A percentile compares a stretch with the other conserved stretches of the same genome.
phyloP scores from a whole-genome alignment of 495 filamentous ascomycete species.

The Neurospora sp. region DNA sequence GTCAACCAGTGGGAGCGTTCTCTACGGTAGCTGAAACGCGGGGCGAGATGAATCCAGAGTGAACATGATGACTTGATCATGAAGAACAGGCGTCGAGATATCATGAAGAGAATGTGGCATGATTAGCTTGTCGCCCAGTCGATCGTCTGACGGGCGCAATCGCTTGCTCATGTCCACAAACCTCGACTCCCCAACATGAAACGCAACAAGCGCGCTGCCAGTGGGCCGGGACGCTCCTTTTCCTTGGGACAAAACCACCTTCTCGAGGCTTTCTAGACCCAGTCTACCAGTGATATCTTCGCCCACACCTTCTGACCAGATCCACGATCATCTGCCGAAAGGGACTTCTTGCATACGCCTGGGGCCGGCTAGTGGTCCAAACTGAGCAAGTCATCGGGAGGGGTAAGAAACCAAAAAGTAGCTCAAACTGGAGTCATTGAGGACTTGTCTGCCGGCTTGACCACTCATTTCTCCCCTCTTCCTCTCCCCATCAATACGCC shows the following conservation, averaged over 20 bases:
- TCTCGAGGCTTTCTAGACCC: neutral
- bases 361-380: constrained; percentile 9
- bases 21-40: neutral
- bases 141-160: constrained; percentile 1
- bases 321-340: constrained; percentile 11
- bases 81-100: neutral
- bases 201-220: constrained; percentile 25
- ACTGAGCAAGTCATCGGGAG: constrained; percentile 10
- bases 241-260: neutral
- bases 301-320: constrained; percentile 3
- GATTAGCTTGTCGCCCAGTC: neutral
- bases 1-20: neutral
- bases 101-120: constrained; percentile 5
- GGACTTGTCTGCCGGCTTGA: neutral
- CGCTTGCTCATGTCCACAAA: constrained; percentile 9
- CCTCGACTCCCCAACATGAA: constrained; percentile 18
- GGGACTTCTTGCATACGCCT: constrained; percentile 11
- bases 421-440: neutral
- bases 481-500: neutral
- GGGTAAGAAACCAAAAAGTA: constrained; percentile 1
- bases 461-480: neutral
- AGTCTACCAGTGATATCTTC: constrained; percentile 1
- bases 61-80: neutral
- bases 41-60: neutral
- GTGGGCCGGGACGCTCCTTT: neutral